phyloP scores from a whole-genome alignment of 202 grass and related monocot species.

The Setaria viridis region DNA sequence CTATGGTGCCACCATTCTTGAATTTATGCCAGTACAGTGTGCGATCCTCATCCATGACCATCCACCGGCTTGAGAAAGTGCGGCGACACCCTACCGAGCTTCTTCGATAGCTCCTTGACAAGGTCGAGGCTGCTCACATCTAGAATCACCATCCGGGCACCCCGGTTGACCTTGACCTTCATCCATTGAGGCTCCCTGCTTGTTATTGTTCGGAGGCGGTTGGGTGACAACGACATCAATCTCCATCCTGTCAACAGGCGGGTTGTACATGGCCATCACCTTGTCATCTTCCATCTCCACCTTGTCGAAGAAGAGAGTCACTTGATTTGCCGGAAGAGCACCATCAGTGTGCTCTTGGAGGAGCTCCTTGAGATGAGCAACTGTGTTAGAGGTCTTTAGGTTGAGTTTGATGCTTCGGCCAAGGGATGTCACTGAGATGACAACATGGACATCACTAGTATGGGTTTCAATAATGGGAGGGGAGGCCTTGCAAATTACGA shows the following conservation, averaged over 20 bases:
- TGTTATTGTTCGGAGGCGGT: background rate
- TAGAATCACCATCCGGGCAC: background rate
- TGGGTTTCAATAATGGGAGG: background rate
- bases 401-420: background rate
- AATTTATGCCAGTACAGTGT: background rate
- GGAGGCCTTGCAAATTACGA: background rate
- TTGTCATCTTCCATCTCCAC: constrained; percentile 3
- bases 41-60: background rate
- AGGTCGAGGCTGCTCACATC: background rate
- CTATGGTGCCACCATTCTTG: background rate
- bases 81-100: background rate
- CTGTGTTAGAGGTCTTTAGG: background rate
- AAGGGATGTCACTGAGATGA: background rate
- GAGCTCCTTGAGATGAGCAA: constrained; percentile 3
- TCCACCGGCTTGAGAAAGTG: background rate
- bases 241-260: background rate
- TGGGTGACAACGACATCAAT: background rate
- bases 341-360: background rate
- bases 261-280: background rate
- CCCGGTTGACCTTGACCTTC: too few relatives aligned
- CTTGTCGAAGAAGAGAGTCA: background rate
- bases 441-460: background rate
- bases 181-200: background rate
- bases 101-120: background rate
- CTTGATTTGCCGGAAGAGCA: background rate